Evolutionary conservation across 2,329 filamentous ascomycete species (phyloP), one percentile per base, ranked within the genome.

Genomic region (Epichloe gansuensis): DNA sequence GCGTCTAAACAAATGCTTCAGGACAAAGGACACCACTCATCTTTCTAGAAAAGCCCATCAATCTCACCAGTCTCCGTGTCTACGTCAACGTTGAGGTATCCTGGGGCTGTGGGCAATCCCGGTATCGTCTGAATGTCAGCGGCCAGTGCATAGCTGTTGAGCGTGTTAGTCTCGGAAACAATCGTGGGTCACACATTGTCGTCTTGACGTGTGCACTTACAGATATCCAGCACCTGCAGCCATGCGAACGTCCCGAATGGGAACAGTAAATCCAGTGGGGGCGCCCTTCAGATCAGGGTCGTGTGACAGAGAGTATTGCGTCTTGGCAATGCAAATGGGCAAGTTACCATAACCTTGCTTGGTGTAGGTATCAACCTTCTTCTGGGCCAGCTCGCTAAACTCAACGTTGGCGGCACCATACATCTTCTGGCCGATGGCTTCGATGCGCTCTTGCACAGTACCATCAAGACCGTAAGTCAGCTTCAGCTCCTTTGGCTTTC

Each of bases 71-170:
- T 90, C 73, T 89, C 85, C 5, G 75, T 71, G 61, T 91, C 84
- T 39, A 85, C 84, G 59, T 96, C 91, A 45, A 96, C 90, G 62
- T 96, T 96, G 56, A 97, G 74, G 66, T 97, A 97, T 11, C 93
- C 93, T 8, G 91, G 93, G 21, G 91, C 91, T 8, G 93, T 97
- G 9, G 91, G 91, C 57, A 98, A 74, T 55, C 93, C 93, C 13
- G 93, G 93, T 57, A 98, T 98, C 1, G 93, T 98, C 75, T 97
- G 93, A 59, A 98, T 97, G 64, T 98, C 93, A 13, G 93, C 93
- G 51, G 93, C 93, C 55, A 97, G 78, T 6, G 93, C 93, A 61
- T 95, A 96, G 51, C 85, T 86, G 58, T 46, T 51, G 36, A 38
- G 3, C n/a, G 7, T 49, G 57, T 75, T 64, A 76, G 69, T 59